These are phyloP conservation scores for Cladosporium sp. DNA, from an alignment of 2,329 filamentous ascomycete species.

Conservation along the genomic window DNA sequence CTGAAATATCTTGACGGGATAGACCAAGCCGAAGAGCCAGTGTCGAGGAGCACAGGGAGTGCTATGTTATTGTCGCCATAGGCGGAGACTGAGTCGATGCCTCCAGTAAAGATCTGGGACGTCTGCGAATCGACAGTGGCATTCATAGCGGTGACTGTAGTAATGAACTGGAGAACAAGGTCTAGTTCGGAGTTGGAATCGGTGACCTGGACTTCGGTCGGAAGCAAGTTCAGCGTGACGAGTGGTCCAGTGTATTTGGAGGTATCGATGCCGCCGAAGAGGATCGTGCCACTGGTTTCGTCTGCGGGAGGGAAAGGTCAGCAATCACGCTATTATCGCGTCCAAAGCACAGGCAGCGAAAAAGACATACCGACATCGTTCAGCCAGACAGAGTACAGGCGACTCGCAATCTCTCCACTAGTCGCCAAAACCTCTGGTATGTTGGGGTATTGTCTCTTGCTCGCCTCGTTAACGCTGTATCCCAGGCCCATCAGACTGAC, in stretches of 20 bases:
- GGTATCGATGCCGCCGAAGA: conserved; percentile 39
- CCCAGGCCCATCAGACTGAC: conserved; percentile 37
- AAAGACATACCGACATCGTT: conserved; percentile 28
- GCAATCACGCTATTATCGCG: not conserved
- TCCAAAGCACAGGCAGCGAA: not conserved
- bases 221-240: conserved; percentile 35
- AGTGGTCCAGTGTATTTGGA: conserved; percentile 34
- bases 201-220: conserved; percentile 17
- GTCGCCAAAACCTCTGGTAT: conserved; percentile 35
- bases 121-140: conserved; percentile 23
- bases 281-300: conserved; percentile 32
- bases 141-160: conserved; percentile 31
- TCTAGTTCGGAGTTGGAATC: not conserved
- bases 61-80: conserved; percentile 24
- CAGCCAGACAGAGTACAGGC: conserved; percentile 36
- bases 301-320: not conserved
- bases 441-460: conserved; percentile 32
- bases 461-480: conserved; percentile 33
- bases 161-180: conserved; percentile 31
- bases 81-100: conserved; percentile 22
- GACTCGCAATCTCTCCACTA: conserved; percentile 33
- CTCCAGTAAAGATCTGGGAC: conserved; percentile 26
- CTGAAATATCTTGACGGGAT: conserved; percentile 28
- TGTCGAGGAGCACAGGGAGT: conserved; percentile 36
- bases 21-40: conserved; percentile 34